Evolutionary conservation across 1,284 basidiomycete species (phyloP).

Genomic region (Coniferiporia weirii): DNA sequence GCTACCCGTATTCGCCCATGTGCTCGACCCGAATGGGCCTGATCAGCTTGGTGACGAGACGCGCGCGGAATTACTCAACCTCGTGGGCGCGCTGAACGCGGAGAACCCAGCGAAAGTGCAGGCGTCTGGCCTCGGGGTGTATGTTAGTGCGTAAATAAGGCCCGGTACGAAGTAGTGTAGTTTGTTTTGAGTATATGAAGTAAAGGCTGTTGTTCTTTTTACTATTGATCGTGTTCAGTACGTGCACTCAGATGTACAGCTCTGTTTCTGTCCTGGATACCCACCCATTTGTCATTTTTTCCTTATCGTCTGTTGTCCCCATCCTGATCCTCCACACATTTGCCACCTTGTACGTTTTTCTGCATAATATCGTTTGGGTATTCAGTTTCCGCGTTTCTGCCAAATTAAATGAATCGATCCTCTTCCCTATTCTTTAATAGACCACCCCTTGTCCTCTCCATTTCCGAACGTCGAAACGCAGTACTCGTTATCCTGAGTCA

Average conservation of each 20-base stretch:
- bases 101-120: slow-evolving; percentile 73
- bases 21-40: slow-evolving; percentile 67
- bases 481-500: no score
- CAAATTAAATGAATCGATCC: not conserved
- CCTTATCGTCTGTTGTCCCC: not conserved
- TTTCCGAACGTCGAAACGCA: no score
- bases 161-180: not conserved
- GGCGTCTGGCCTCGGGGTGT: slow-evolving; percentile 62
- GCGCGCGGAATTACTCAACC: slow-evolving; percentile 66
- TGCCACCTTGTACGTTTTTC: not conserved
- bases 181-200: not conserved
- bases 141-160: slow-evolving; percentile 37
- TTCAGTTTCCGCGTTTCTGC: not conserved
- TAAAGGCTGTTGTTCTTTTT: not conserved
- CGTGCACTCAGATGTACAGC: not conserved
- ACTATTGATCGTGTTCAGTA: not conserved
- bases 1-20: slow-evolving; percentile 78
- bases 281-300: not conserved
- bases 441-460: not conserved
- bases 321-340: not conserved
- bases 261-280: not conserved
- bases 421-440: not conserved
- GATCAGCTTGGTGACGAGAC: slow-evolving; percentile 80
- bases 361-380: not conserved
- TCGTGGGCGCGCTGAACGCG: slow-evolving; percentile 72